These are phyloP conservation scores for Cyberlindnera mississippiensis DNA, from an alignment of 805 yeast genomes.

Conservation along the genomic window DNA sequence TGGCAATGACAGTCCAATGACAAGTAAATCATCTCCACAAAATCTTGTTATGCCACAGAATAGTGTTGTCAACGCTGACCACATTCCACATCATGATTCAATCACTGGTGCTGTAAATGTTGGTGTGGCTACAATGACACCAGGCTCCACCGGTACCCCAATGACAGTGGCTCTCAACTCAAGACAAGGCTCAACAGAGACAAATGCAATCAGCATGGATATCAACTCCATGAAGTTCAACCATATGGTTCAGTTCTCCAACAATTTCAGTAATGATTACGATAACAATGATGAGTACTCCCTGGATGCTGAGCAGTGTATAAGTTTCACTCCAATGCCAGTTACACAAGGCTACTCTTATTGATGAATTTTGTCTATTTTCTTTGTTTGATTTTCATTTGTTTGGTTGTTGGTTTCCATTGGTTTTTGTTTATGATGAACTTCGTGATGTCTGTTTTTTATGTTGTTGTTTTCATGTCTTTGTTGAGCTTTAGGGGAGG, in stretches of 20 bases:
- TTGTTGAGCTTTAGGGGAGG: not conserved
- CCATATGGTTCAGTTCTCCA: constrained; percentile 6
- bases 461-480: not conserved
- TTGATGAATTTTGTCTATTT: constrained; percentile 3
- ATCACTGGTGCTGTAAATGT: not conserved
- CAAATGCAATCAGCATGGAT: not conserved
- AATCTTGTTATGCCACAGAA: constrained; percentile 9
- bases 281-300: constrained; percentile 28
- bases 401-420: not conserved
- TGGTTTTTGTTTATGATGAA: too few species aligned
- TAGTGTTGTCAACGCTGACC: not conserved
- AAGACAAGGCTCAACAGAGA: constrained; percentile 1
- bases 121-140: not conserved
- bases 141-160: constrained; percentile 1
- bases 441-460: constrained; percentile 1
- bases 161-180: constrained; percentile 1
- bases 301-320: constrained; percentile 27
- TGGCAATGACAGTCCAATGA: constrained; percentile 17
- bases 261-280: constrained; percentile 13
- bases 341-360: constrained; percentile 9
- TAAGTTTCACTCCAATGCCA: constrained; percentile 15
- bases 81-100: constrained; percentile 7
- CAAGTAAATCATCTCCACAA: constrained; percentile 15
- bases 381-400: not conserved
- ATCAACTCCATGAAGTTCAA: constrained; percentile 2